Base-by-base conservation (phyloP, 805 yeast species). In the Candida succiphila region DNA sequence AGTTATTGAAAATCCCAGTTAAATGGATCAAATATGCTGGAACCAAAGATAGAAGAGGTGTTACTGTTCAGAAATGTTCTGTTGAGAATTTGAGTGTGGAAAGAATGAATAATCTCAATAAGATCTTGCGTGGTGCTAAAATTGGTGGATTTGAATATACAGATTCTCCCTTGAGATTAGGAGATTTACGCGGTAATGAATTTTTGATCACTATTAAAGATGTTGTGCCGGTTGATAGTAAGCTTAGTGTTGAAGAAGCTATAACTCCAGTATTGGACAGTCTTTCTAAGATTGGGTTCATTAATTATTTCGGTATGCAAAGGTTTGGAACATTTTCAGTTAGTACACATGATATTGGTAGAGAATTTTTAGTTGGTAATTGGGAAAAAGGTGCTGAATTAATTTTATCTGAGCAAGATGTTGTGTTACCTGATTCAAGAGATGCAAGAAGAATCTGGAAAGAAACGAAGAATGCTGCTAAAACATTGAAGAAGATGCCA, bases 251-350 rank as follows among this genome's bases (percentile, higher is more conserved):
- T 17, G 72, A 71, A 27, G 60, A 63, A 12, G 60, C 66, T 4
- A 61, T 86, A 14, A 52, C 55, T 12, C 52, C 61, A 8, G 69
- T 86, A 18, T 65, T 88, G 42, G 51, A 62, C 5, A 69, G 85
- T 0, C 61, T 89, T 33, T 61, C 63, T 32, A 63, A 63, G 2
- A 63, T 69, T 20, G 99, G 99, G 0, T 92, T 85, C 49, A 80
- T 92, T 42, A 92, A 92, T 56, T 92, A 92, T 52, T 92, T 72
- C 54, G 99, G 99, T n/a, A 80, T 92, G 88, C 99, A 92, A 63
- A 67, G 99, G 50, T 92, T 92, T 54, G 99, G 99, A 20, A 88
- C 98, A 0, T 89, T 86, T 50, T 83, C 96, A 10, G 68, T 87
- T 20, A 85, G 97, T 3, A 88, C 98, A 0, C 96, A 92, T 56